A percentile compares a stretch with the other conserved stretches of the same genome.
phyloP scores from a whole-genome alignment of 345 rosid species.

The Combretum micranthum region DNA sequence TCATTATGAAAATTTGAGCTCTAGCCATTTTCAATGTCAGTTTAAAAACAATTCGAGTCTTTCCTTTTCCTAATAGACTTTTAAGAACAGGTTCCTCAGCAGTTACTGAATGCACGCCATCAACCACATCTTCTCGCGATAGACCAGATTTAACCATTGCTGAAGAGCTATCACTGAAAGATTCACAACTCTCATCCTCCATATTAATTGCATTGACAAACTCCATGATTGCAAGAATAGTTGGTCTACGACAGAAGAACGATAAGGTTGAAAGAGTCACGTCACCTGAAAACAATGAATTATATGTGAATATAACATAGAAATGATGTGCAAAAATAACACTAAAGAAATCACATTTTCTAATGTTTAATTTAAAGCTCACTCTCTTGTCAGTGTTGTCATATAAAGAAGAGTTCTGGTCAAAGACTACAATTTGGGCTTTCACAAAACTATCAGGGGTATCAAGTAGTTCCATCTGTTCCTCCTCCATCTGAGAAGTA shows the following conservation, averaged over 20 bases:
- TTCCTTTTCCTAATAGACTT: slow-evolving; percentile 92
- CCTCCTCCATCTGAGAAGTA: slow-evolving; percentile 22
- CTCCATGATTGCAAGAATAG: slow-evolving; percentile 89
- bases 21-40: slow-evolving; percentile 78
- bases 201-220: slow-evolving; percentile 66
- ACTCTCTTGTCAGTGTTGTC: slow-evolving; percentile 74
- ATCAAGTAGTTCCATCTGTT: slow-evolving; percentile 32
- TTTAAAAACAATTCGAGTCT: slow-evolving; percentile 75
- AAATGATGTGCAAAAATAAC: slow-evolving; percentile 5
- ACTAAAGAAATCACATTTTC: slow-evolving; percentile 9
- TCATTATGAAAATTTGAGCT: slow-evolving; percentile 86
- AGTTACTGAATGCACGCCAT: slow-evolving; percentile 20
- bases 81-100: slow-evolving; percentile 58
- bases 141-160: slow-evolving; percentile 29
- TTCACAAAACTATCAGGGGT: slow-evolving; percentile 85
- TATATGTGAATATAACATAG: too few species aligned
- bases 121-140: slow-evolving; percentile 34
- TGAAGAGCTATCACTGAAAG: slow-evolving; percentile 51
- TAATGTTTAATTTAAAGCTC: slow-evolving; percentile 1
- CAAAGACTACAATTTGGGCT: slow-evolving; percentile 78
- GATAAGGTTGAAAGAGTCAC: slow-evolving; percentile 83
- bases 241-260: slow-evolving; percentile 92
- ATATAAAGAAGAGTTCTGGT: slow-evolving; percentile 65
- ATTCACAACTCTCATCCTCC: slow-evolving; percentile 50
- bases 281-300: slow-evolving; percentile 40